phyloP scores from a whole-genome alignment of 2,329 filamentous ascomycete species.

The Alternaria sp. region DNA sequence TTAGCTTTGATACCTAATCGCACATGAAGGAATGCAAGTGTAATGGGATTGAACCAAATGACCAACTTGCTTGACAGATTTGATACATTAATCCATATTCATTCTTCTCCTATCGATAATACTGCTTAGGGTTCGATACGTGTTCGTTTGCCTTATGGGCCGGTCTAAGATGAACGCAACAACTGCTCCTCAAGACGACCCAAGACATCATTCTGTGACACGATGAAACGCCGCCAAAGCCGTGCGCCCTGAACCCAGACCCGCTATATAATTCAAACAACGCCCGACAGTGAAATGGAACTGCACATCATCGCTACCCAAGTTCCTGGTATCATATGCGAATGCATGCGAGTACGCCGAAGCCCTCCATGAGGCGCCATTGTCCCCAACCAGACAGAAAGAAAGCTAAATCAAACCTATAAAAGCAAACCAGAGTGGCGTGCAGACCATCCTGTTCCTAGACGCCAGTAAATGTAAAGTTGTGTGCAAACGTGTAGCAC shows the following conservation, averaged over 20 bases:
- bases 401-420: background rate
- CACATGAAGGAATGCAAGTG: background rate
- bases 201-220: background rate
- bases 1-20: background rate
- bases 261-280: background rate
- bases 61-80: background rate
- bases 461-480: slow-evolving; percentile 8
- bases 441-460: background rate
- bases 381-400: background rate
- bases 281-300: slow-evolving; percentile 1
- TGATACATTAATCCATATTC: background rate
- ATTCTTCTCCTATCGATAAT: background rate
- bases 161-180: background rate
- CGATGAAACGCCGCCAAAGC: too few relatives aligned
- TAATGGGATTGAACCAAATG: background rate
- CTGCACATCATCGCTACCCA: background rate
- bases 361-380: slow-evolving; percentile 1
- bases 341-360: slow-evolving; percentile 19
- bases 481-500: background rate
- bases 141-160: background rate
- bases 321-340: slow-evolving; percentile 35
- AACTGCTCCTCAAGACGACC: background rate
- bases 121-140: background rate
- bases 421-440: background rate
- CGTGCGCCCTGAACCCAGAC: background rate